These are phyloP conservation scores for Epichloe festucae DNA, from an alignment of 2,329 filamentous ascomycete species.

Conservation along the genomic window DNA sequence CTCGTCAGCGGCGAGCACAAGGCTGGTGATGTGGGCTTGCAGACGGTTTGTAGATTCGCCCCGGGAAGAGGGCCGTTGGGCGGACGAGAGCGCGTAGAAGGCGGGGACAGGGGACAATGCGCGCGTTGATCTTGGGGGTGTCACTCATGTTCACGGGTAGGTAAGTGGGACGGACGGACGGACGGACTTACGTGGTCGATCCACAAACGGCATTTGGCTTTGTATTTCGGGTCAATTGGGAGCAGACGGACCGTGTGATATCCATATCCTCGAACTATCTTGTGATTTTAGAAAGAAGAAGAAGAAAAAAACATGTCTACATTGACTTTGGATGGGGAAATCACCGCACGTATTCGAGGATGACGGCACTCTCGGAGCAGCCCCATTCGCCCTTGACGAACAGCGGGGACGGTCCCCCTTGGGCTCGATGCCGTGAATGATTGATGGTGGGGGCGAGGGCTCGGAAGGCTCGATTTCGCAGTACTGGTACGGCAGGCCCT, in stretches of 20 bases:
- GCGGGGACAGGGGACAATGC: constrained; percentile 61
- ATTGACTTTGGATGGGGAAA: no score
- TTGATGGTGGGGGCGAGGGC: no score
- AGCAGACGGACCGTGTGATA: constrained; percentile 43
- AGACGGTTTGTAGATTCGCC: constrained; percentile 46
- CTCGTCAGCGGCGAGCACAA: constrained; percentile 35
- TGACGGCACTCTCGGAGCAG: constrained; percentile 67
- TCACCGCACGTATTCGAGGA: constrained; percentile 64
- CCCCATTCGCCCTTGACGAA: constrained; percentile 71
- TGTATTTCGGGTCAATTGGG: constrained; percentile 49
- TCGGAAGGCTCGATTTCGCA: no score
- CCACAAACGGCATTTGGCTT: constrained; percentile 69
- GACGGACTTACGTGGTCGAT: constrained; percentile 52
- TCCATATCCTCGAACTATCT: constrained; percentile 52
- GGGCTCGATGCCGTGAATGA: constrained; percentile 54
- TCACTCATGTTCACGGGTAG: not conserved
- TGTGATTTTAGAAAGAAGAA: not conserved
- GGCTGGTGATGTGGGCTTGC: constrained; percentile 45
- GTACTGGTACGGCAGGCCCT: no score
- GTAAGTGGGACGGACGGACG: not conserved
- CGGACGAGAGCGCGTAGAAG: constrained; percentile 61
- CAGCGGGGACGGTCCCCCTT: constrained; percentile 55
- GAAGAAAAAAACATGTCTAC: not conserved
- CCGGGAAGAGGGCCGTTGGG: constrained; percentile 17
- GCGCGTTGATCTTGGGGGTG: constrained; percentile 50